These are phyloP conservation scores for Orbilia javanica DNA, from an alignment of 2,329 filamentous ascomycete genomes.

Conservation along the genomic window DNA sequence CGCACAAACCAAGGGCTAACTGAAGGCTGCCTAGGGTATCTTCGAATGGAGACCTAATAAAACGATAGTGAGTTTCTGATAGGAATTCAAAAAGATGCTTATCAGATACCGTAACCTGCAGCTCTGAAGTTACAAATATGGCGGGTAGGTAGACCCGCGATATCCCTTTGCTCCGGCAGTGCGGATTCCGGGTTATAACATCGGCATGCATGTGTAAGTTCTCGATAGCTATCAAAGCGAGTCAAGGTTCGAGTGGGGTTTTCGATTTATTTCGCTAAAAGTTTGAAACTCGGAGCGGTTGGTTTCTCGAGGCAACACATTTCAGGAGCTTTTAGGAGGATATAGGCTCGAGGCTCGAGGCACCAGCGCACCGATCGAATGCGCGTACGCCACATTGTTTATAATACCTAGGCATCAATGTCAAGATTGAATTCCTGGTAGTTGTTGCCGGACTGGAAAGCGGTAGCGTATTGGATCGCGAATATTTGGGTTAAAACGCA, in stretches of 20 bases:
- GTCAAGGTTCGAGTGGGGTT: neutral
- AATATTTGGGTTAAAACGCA: neutral
- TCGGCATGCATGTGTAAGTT: neutral
- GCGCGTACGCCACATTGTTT: slow-evolving; percentile 12
- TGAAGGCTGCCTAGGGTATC: slow-evolving; percentile 48
- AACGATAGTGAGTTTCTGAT: slow-evolving; percentile 29
- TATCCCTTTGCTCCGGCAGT: slow-evolving; percentile 21
- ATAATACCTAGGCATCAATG: neutral
- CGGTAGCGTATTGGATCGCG: neutral
- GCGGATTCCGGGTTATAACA: slow-evolving; percentile 18
- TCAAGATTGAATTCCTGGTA: neutral
- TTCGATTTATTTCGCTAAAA: neutral
- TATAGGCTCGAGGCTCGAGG: neutral
- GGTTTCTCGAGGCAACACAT: neutral
- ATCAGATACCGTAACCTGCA: slow-evolving; percentile 22
- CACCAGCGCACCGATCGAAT: neutral
- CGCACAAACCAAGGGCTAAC: slow-evolving; percentile 46
- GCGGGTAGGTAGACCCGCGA: neutral
- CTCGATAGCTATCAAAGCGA: no score
- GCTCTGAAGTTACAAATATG: slow-evolving; percentile 6
- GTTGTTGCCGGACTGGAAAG: neutral
- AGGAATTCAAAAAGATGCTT: slow-evolving; percentile 22
- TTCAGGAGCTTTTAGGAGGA: neutral
- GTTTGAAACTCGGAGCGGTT: neutral
- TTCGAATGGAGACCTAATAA: slow-evolving; percentile 22